A percentile compares a stretch with the other conserved stretches of the same genome.
These are phyloP conservation scores for Gnomoniopsis sp. DNA, from an alignment of 2,329 filamentous ascomycete genomes.

Conservation along the genomic window DNA sequence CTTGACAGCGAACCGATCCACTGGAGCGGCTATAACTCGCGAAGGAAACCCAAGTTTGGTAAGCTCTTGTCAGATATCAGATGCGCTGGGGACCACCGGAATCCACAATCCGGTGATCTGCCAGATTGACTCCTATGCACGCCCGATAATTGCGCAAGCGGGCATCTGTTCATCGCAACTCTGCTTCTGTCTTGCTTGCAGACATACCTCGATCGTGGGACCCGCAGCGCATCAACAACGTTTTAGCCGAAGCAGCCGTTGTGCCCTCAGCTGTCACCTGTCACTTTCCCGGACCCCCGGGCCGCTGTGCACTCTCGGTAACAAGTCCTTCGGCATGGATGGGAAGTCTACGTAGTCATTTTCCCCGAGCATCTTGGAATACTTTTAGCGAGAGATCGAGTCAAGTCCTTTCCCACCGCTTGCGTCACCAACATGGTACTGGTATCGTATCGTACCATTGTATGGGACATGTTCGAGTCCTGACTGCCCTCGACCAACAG, in stretches of 20 bases:
- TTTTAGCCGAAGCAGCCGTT: constrained; percentile 4
- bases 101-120: constrained; percentile 12
- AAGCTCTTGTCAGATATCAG: constrained; percentile 12
- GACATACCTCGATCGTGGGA: background rate
- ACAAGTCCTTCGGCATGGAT: no score
- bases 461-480: no score
- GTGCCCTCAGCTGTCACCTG: constrained; percentile 3
- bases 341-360: no score
- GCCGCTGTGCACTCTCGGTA: background rate
- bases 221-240: background rate
- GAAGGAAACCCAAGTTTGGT: constrained; percentile 6
- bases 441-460: no score
- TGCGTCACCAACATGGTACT: no score
- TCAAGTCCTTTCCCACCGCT: no score
- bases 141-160: background rate
- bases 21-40: constrained; percentile 1
- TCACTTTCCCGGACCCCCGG: background rate
- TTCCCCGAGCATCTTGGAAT: no score
- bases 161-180: background rate
- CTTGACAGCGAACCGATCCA: background rate
- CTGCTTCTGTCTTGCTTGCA: background rate
- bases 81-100: constrained; percentile 3
- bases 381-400: no score
- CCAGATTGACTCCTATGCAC: constrained; percentile 5
- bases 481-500: no score